phyloP scores from a whole-genome alignment of 805 yeast genomes.

The Candida quercuum region DNA sequence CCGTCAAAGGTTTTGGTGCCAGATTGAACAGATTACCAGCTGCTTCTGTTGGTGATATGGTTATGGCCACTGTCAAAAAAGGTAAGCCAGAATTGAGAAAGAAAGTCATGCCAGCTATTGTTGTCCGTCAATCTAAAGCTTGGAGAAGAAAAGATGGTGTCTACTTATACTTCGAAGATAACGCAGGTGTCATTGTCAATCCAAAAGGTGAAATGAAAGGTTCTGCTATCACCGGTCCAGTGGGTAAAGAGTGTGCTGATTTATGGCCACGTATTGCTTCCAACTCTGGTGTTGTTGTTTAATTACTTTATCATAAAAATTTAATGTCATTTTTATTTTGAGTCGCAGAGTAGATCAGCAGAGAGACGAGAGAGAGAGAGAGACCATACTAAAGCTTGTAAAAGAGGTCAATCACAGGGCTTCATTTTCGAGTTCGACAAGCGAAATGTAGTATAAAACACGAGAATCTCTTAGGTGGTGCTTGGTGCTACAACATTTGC shows the following conservation, averaged over 20 bases:
- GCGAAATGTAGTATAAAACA: too few relatives aligned
- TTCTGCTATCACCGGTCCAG: conserved; percentile 99
- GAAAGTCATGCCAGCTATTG: conserved; percentile 99
- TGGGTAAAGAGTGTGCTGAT: conserved; percentile 99
- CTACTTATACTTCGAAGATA: conserved; percentile 99
- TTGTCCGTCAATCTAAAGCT: conserved; percentile 98
- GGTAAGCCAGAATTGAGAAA: conserved; percentile 99
- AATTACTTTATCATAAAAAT: conserved; percentile 31
- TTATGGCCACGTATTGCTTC: conserved; percentile 99
- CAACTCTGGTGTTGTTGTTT: conserved; percentile 99
- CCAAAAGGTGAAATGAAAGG: conserved; percentile 99
- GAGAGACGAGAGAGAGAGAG: conserved; percentile 18
- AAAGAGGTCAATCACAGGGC: too few relatives aligned
- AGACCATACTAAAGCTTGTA: too few relatives aligned
- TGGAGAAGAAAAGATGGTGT: conserved; percentile 99
- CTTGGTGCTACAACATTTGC: too few relatives aligned
- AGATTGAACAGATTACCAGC: conserved; percentile 99
- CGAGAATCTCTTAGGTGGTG: too few relatives aligned
- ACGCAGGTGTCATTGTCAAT: conserved; percentile 99
- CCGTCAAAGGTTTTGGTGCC: conserved; percentile 99
- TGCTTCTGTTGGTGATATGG: conserved; percentile 99
- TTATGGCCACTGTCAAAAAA: conserved; percentile 99
- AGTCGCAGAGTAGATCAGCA: conserved; percentile 20
- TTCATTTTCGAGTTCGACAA: too few relatives aligned
- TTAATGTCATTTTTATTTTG: conserved; percentile 23